Conservation (phyloP, 2,329 filamentous ascomycete species). For the Cladosporium sp. region DNA sequence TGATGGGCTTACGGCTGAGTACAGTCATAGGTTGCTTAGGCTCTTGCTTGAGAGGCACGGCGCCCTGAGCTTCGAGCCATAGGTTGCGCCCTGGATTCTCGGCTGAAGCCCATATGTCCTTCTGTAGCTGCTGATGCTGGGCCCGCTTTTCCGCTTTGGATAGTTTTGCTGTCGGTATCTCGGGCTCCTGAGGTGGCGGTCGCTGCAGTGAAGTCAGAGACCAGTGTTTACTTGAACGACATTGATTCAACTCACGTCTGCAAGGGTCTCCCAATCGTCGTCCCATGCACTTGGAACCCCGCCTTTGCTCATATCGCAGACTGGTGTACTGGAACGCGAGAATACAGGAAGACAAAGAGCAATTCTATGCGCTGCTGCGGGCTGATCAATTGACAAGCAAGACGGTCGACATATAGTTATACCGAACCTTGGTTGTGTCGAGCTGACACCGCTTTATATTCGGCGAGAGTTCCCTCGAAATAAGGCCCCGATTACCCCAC, state of each 20-base stretch:
- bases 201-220: not conserved
- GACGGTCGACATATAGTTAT: too few species aligned
- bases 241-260: constrained; percentile 51
- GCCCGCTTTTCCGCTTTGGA: constrained; percentile 72
- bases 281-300: constrained; percentile 76
- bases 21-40: constrained; percentile 82
- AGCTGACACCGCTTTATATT: too few species aligned
- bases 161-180: constrained; percentile 44
- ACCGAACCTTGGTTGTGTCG: too few species aligned
- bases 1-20: constrained; percentile 69
- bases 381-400: too few species aligned
- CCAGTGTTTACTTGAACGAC: too few species aligned
- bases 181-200: constrained; percentile 31
- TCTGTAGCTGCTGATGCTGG: constrained; percentile 75
- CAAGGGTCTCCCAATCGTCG: constrained; percentile 78
- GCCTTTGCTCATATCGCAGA: constrained; percentile 34
- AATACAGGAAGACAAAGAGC: too few species aligned
- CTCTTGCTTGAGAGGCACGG: constrained; percentile 56
- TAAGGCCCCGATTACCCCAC: not conserved
- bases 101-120: constrained; percentile 84
- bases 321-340: too few species aligned
- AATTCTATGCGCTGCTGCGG: too few species aligned
- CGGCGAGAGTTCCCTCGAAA: too few species aligned
- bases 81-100: constrained; percentile 69
- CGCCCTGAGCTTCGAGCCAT: constrained; percentile 61